Conservation (phyloP, 371 early-diverging fungal genomes). For the Capillidium rhysosporum region DNA sequence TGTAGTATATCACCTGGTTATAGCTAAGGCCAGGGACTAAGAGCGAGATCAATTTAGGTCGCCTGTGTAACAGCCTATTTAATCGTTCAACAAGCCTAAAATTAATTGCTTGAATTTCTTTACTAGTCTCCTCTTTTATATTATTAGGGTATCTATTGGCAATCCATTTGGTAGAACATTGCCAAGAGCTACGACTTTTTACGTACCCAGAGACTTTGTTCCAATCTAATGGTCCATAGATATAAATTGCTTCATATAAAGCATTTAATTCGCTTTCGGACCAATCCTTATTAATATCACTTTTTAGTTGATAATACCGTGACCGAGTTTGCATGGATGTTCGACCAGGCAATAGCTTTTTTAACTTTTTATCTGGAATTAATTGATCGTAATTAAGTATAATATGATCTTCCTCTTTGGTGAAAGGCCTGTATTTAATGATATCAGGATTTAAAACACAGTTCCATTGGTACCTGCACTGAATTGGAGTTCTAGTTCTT, state of each 20-base stretch:
- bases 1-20: neutral
- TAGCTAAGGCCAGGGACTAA: neutral
- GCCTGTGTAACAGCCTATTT: neutral
- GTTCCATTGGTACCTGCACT: neutral
- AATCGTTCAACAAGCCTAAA: neutral
- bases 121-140: neutral
- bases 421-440: neutral
- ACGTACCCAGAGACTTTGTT: neutral
- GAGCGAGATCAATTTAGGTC: neutral
- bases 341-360: neutral
- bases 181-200: neutral
- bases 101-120: neutral
- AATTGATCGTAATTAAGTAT: neutral
- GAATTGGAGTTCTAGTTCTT: neutral
- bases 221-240: neutral
- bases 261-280: neutral
- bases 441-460: neutral
- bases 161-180: neutral
- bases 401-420: neutral
- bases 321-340: neutral
- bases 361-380: neutral
- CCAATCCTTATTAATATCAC: neutral
- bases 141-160: neutral
- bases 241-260: neutral
- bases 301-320: neutral